Base-by-base conservation (phyloP, 164 flowering plant genomes). In the Vitis cinerea region DNA sequence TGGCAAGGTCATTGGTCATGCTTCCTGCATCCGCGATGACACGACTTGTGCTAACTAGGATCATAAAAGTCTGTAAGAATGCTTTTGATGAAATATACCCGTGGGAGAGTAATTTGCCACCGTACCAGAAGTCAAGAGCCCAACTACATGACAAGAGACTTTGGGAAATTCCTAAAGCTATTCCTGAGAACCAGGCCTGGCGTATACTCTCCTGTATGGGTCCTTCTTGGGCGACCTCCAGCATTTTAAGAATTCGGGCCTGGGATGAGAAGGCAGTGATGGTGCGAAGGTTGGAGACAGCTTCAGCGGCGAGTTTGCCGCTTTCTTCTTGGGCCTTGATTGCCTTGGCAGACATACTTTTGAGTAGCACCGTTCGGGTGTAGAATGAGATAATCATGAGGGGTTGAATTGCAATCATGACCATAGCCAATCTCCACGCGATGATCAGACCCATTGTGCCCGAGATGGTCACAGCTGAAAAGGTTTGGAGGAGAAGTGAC, bases 381-480 rank as follows among this genome's bases (percentile, higher is more conserved):
- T 87, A 91, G 79, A 78, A 88, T 84, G 88, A 87, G 0, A 81
- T 57, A 9, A 93, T 86, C 70, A 91, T 81, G 2, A 88, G 16
- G 10, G 98, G 98, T 51, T 93, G 98, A 10, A 87, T 89, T 0
- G 95, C 97, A 3, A 91, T 91, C 91, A 91, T 90, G 10, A 93
- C 97, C 7, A 91, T 11, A 0, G 95, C 92, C 0, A 93, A 84
- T 68, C 82, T 79, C 95, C 93, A 90, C 8, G 97, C 90, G 11
- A 88, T 85, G 19, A 86, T 68, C 48, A 91, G 77, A 3, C 98
- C 94, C 88, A 93, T 81, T 3, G 89, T 85, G 78, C 81, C 85
- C 0, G 97, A 95, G 4, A 87, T 75, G 44, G 19, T 67, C 15
- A 91, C 89, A 0, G 98, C 92, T 4, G 97, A 90, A 67, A 80